These are phyloP conservation scores for Setaria viridis DNA, from an alignment of 202 grass and related monocot genomes.

Conservation along the genomic window DNA sequence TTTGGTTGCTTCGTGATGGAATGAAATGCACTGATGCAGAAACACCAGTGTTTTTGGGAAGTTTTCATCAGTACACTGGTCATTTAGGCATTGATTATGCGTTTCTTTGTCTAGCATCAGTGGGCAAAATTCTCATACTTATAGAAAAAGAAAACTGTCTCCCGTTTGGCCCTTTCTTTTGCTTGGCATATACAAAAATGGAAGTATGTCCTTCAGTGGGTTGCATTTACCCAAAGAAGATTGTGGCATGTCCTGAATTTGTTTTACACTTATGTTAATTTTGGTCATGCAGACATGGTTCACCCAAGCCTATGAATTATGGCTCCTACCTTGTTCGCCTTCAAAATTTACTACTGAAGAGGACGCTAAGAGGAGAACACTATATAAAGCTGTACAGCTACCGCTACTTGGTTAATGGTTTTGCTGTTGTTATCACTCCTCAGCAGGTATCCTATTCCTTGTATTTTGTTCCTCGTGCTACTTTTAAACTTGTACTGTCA, in stretches of 20 bases:
- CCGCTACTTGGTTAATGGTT: slow-evolving; percentile 97
- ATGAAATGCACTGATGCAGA: slow-evolving; percentile 12
- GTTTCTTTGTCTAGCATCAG: slow-evolving; percentile 7
- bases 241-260: background rate
- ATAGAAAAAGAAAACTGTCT: background rate
- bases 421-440: slow-evolving; percentile 87
- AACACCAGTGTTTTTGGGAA: background rate
- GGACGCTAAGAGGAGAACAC: slow-evolving; percentile 74
- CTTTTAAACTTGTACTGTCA: slow-evolving; percentile 24
- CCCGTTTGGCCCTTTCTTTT: background rate
- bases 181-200: background rate
- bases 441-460: slow-evolving; percentile 65
- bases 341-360: slow-evolving; percentile 92
- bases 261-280: slow-evolving; percentile 27
- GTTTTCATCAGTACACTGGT: slow-evolving; percentile 2
- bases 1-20: background rate
- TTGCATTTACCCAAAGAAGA: slow-evolving; percentile 9
- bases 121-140: background rate
- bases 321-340: slow-evolving; percentile 74
- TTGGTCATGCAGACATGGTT: slow-evolving; percentile 67
- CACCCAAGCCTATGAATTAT: slow-evolving; percentile 71
- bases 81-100: background rate
- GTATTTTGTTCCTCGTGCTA: slow-evolving; percentile 17
- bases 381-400: slow-evolving; percentile 95
- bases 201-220: background rate